Conservation (phyloP, 2,329 filamentous ascomycete genomes). For the Colletotrichum euphorbiae region DNA sequence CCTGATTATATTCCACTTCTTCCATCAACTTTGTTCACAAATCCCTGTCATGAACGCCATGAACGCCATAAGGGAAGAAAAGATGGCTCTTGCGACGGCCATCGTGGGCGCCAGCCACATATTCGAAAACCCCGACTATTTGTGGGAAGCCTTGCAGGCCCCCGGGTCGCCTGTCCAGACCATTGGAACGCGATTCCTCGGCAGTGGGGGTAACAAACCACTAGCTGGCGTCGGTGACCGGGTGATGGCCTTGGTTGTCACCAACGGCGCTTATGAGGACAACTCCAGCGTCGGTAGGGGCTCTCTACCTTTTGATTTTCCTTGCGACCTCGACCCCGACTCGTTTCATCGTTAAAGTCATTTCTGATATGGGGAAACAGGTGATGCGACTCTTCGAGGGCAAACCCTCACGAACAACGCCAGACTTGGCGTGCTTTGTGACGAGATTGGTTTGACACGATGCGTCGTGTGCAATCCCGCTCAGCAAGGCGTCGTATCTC, state of each 20-base stretch:
- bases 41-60: too few species aligned
- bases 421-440: background rate
- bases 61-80: too few species aligned
- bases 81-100: too few species aligned
- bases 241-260: background rate
- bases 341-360: too few species aligned
- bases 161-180: background rate
- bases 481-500: background rate
- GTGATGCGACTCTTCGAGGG: background rate
- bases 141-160: slow-evolving; percentile 4
- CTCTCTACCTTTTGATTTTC: background rate
- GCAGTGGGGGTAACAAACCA: background rate
- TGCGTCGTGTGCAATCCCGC: background rate
- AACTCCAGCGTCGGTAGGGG: background rate
- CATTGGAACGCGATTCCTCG: background rate
- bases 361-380: background rate
- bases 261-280: background rate
- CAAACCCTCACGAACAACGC: background rate
- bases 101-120: background rate
- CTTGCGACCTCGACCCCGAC: too few species aligned
- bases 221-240: background rate
- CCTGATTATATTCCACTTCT: too few species aligned
- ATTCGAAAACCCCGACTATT: background rate
- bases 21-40: too few species aligned
- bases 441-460: background rate